These are phyloP conservation scores for Selenicereus undatus DNA, from an alignment of 148 eudicot genomes.

Conservation along the genomic window DNA sequence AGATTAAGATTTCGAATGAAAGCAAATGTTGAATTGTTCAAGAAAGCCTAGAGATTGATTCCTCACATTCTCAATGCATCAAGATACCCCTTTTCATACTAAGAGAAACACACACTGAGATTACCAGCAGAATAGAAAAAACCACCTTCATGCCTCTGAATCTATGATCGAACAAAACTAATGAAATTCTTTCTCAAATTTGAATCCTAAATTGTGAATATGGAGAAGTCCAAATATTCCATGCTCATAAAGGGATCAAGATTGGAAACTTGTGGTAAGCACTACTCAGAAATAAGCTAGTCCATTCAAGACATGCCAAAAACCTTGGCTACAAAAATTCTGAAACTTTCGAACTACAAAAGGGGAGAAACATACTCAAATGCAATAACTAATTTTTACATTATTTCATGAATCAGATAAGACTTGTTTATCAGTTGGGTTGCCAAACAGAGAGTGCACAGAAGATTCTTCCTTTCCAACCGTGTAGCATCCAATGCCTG, in stretches of 20 bases:
- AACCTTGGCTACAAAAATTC: background rate
- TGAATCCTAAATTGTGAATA: background rate
- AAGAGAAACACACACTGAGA: too few species aligned
- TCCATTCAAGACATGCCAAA: slow-evolving; percentile 8
- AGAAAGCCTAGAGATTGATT: too few species aligned
- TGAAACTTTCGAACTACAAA: slow-evolving; percentile 3
- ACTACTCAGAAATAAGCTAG: background rate
- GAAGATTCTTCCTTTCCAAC: slow-evolving; percentile 58
- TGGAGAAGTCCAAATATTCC: background rate
- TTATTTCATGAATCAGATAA: background rate
- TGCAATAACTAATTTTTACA: slow-evolving; percentile 6
- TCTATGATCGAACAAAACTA: background rate
- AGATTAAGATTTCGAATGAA: too few species aligned
- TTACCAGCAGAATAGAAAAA: too few species aligned
- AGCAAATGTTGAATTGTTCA: too few species aligned
- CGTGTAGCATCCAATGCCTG: slow-evolving; percentile 50
- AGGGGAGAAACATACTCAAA: background rate
- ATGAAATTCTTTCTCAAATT: background rate
- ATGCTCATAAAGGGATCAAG: background rate
- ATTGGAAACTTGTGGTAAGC: background rate
- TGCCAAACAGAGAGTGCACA: slow-evolving; percentile 48
- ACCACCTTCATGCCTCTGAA: background rate
- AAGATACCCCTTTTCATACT: too few species aligned
- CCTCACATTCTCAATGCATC: too few species aligned
- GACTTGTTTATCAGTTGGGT: slow-evolving; percentile 14